Evolutionary conservation across 768 basidiomycete species (phyloP).

Genomic region (Phaffia tasmanica): DNA sequence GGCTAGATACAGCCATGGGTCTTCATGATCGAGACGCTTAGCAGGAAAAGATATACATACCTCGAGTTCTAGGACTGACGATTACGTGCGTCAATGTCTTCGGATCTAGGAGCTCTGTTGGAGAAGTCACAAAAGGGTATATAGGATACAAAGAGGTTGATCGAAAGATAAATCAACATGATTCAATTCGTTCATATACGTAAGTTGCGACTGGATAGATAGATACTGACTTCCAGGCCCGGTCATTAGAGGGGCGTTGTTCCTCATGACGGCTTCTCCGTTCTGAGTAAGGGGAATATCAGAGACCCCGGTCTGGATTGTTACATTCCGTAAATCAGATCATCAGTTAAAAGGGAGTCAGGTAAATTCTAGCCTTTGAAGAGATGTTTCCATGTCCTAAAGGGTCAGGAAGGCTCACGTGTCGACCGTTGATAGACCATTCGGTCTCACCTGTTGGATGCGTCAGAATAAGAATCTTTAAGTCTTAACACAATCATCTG

Average conservation of each 20-base stretch:
- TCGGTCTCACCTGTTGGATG: slow-evolving; percentile 9
- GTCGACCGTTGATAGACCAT: slow-evolving; percentile 18
- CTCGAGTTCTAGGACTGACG: slow-evolving; percentile 18
- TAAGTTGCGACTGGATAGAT: neutral
- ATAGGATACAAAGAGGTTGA: neutral
- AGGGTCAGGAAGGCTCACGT: slow-evolving; percentile 1
- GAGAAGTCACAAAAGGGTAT: neutral
- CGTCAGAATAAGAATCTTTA: neutral
- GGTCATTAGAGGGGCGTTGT: slow-evolving; percentile 20
- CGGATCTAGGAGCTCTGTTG: slow-evolving; percentile 20
- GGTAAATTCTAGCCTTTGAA: neutral
- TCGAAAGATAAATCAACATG: neutral
- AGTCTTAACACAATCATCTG: neutral
- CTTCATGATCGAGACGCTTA: no score
- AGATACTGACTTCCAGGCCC: slow-evolving; percentile 14
- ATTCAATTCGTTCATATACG: neutral
- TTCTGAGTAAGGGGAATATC: slow-evolving; percentile 25
- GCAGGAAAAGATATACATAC: no score
- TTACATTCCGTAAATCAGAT: neutral
- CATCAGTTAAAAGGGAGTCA: neutral
- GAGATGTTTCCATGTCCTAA: neutral
- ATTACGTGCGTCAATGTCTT: slow-evolving; percentile 23
- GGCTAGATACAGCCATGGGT: no score
- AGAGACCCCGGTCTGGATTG: slow-evolving; percentile 24
- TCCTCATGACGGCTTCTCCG: slow-evolving; percentile 18